Conservation (phyloP, 1,139 yeast species). For the Pichia cactophila region DNA sequence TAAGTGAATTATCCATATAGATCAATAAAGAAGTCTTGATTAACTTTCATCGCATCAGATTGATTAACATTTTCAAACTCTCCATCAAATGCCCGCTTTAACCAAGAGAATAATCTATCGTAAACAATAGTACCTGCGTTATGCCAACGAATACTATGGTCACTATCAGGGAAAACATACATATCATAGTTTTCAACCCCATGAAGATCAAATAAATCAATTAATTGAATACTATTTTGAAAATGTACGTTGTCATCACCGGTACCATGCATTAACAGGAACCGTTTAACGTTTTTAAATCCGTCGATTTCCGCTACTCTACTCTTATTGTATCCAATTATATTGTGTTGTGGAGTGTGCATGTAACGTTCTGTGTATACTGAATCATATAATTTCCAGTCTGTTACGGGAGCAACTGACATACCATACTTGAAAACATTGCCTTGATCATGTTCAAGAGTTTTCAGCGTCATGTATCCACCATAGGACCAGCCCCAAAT, state of each 20-base stretch:
- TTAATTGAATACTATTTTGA: constrained; percentile 58
- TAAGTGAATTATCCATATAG: constrained; percentile 14
- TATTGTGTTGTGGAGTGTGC: constrained; percentile 60
- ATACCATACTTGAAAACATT: constrained; percentile 61
- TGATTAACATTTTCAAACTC: constrained; percentile 26
- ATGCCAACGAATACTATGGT: constrained; percentile 63
- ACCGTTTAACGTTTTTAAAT: constrained; percentile 46
- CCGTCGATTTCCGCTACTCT: constrained; percentile 44
- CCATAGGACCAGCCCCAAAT: constrained; percentile 88
- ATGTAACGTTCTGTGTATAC: constrained; percentile 74
- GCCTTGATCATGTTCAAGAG: constrained; percentile 58
- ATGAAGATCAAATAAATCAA: constrained; percentile 53
- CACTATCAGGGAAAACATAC: constrained; percentile 73
- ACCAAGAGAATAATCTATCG: constrained; percentile 57
- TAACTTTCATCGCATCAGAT: background rate
- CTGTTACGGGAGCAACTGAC: constrained; percentile 77
- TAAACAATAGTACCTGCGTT: constrained; percentile 62
- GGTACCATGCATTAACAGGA: constrained; percentile 68
- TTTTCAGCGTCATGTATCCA: constrained; percentile 68
- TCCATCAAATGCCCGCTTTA: constrained; percentile 46
- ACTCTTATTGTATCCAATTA: constrained; percentile 46
- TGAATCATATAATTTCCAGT: constrained; percentile 70
- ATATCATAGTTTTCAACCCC: constrained; percentile 64
- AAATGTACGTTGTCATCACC: constrained; percentile 82
- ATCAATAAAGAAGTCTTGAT: constrained; percentile 11